Evolutionary conservation across 1,284 basidiomycete species (phyloP), one percentile per base, ranked within the genome.

Genomic region (Sporisorium graminicola): DNA sequence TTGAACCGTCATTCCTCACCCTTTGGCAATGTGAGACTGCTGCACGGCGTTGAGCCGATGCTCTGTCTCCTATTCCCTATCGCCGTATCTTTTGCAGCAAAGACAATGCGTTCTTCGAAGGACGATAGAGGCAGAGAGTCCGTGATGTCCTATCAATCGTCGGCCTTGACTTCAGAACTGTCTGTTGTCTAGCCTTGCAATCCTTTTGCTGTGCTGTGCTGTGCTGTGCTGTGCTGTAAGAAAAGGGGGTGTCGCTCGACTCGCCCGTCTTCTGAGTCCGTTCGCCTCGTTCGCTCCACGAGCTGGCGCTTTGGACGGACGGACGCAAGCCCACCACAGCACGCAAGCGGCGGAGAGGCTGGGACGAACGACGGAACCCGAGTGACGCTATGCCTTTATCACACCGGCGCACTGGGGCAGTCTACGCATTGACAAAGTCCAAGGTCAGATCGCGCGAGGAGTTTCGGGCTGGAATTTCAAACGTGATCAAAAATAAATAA

Each of bases 101-200:
- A 46, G 42, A 40, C 53, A 26, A 22, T 29, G 42, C 33, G 20
- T 12, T 8, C 16, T 29, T 33, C 42, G n/a, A 46, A 51, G 33
- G 14, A 33, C 16, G 3, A 5, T 18, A 13, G 35, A 37, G n/a
- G 47, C 24, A 42, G 20, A 27, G 29, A 18, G 27, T 20, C 54
- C 54, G 54, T 56, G n/a, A 56, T 46, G n/a, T 14, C 54, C 54
- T 46, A 56, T 56, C 54, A 56, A 44, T 9, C 18, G 12, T 46
- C 43, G 54, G 35, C 12, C 24, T 55, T 16, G 16, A 27, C 53
- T 31, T 6, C 10, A 5, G 29, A 31, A 5, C 29, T 31, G 29
- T 31, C 29, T 31, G 29, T 31, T 31, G 29, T 31, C 10, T 31
- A 31, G 29, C 29, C 29, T 5, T 31, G 29, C 10, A 5, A 10